Conservation (phyloP, 495 filamentous ascomycete genomes). For the Glutinoglossum americanum region DNA sequence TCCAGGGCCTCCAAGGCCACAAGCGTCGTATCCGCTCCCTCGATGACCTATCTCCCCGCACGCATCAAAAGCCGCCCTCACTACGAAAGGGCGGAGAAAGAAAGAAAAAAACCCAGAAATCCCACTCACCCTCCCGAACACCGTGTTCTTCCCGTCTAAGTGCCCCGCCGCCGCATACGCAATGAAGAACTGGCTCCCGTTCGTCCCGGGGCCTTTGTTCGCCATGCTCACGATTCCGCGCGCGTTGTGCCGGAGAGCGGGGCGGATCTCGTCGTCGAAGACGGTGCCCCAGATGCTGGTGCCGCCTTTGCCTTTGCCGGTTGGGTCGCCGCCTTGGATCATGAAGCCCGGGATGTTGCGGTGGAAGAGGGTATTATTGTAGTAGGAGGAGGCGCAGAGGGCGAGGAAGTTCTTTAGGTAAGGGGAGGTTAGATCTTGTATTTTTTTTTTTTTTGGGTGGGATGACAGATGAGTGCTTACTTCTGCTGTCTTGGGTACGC, state of each 20-base stretch:
- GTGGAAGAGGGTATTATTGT: conserved; percentile 66
- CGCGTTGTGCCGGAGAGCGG: conserved; percentile 63
- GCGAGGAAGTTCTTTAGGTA: conserved; percentile 71
- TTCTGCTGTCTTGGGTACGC: conserved; percentile 74
- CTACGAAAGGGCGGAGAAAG: too few species aligned
- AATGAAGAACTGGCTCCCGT: conserved; percentile 91
- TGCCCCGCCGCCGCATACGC: conserved; percentile 70
- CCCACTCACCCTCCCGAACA: conserved; percentile 70
- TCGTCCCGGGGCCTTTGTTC: conserved; percentile 60
- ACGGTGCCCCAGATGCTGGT: conserved; percentile 59
- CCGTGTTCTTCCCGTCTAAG: conserved; percentile 82
- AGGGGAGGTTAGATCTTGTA: neutral
- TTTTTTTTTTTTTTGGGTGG: too few species aligned
- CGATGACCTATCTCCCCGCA: conserved; percentile 22
- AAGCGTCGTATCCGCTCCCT: conserved; percentile 37
- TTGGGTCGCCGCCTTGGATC: conserved; percentile 75
- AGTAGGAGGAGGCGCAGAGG: conserved; percentile 75
- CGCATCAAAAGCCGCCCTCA: conserved; percentile 25
- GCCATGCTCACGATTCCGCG: conserved; percentile 85
- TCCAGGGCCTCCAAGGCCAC: conserved; percentile 54
- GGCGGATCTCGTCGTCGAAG: conserved; percentile 86
- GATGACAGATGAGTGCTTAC: conserved; percentile 16
- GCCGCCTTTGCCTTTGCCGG: conserved; percentile 51
- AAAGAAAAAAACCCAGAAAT: too few species aligned
- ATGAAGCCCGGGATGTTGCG: conserved; percentile 82